Evolutionary conservation across 208 protist species (phyloP).

Genomic region (Acanthamoeba royreba): DNA sequence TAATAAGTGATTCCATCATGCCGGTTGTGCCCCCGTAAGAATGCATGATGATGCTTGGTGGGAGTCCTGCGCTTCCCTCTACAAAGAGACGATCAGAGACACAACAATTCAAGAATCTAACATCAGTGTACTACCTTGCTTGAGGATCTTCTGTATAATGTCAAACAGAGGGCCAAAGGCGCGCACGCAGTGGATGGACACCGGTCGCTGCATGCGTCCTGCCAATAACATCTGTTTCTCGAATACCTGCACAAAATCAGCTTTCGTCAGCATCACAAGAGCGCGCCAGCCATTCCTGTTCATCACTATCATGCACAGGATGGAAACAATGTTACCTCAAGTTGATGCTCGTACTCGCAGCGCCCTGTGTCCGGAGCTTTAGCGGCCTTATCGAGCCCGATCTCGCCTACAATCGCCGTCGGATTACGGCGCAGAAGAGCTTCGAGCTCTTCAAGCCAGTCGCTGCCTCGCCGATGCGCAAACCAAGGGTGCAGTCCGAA

Average conservation of each 20-base stretch:
- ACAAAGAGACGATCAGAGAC: neutral
- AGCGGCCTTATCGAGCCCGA: slow-evolving; percentile 4
- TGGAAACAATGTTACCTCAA: no score
- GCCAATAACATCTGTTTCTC: neutral
- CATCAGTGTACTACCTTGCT: neutral
- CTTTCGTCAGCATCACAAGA: no score
- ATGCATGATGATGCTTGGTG: slow-evolving; percentile 44
- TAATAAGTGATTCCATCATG: slow-evolving; percentile 19
- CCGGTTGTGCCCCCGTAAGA: slow-evolving; percentile 23
- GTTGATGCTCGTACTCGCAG: slow-evolving; percentile 5
- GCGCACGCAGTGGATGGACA: slow-evolving; percentile 37
- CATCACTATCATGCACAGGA: no score
- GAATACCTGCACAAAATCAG: slow-evolving; percentile 16
- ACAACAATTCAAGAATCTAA: no score
- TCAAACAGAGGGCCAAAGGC: slow-evolving; percentile 39
- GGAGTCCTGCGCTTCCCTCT: neutral
- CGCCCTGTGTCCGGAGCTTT: slow-evolving; percentile 22
- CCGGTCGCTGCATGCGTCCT: neutral
- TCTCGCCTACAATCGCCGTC: slow-evolving; percentile 24
- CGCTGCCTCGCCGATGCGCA: neutral
- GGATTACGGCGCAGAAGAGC: neutral
- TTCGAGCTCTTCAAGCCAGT: slow-evolving; percentile 7
- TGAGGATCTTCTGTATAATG: neutral
- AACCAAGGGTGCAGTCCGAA: slow-evolving; percentile 33
- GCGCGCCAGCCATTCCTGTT: neutral